Base-by-base conservation (phyloP, 2,329 filamentous ascomycete genomes). In the Penicillium nordicum region DNA sequence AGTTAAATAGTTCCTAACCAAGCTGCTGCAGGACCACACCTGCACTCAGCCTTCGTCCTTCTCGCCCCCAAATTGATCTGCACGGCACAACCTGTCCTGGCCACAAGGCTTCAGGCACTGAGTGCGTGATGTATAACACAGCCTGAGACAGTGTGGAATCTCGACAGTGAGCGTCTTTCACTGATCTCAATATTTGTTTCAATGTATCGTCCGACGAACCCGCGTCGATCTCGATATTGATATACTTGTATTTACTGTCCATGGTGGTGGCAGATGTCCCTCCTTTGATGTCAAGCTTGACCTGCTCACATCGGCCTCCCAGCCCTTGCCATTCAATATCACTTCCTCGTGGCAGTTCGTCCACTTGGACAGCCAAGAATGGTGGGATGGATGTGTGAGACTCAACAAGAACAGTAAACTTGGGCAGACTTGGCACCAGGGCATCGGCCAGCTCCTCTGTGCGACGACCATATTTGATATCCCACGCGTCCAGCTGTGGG, bases 251-350 rank as follows among this genome's bases (percentile, higher is more conserved):
- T 27, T 59, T 51, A 3, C 61, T 63, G 38, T 69, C 62, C 5
- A 67, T 62, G 27, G 59, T 67, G 23, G 64, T 66, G 36, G 53
- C 57, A 8, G 63, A 61, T 16, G 59, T 61, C 40, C 60, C 63
- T 21, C 56, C 61, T 55, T 61, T 54, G 23, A 47, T 51, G 25
- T 61, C 56, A 23, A 73, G 41, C 11, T 57, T 62, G 49, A 73
- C 46, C 21, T 65, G 61, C 16, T 74, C 57, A 29, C 73, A 72
- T 12, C 74, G 72, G 7, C 88, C 72, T 0, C 90, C 89, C 3
- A 84, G 69, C 55, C 88, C 87, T 63, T 90, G 88, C 92, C 93
- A 99, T 76, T 99, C 94, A 11, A 97, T 84, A 37, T 80, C 80
- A 29, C 88, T 88, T 16, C 78, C 79, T 21, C 90, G 83, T 1